phyloP scores from a whole-genome alignment of 371 early-diverging fungal genomes.

The Massospora cicadina region DNA sequence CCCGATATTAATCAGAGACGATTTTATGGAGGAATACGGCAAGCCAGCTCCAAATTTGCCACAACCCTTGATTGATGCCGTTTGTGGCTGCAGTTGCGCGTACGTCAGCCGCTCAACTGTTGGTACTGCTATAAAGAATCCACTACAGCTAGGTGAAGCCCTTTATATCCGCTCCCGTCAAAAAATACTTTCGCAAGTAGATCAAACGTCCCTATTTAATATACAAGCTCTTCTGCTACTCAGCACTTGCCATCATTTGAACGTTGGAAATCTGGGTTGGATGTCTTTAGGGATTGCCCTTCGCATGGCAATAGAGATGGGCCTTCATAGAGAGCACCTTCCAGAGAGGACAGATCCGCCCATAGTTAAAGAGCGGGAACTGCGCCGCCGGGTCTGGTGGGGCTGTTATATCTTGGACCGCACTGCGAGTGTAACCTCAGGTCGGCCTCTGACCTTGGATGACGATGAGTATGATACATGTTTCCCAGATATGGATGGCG shows the following conservation, averaged over 20 bases:
- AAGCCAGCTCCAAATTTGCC: conserved; percentile 32
- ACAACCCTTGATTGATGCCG: conserved; percentile 47
- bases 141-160: background rate
- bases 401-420: conserved; percentile 37
- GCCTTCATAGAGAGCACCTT: conserved; percentile 32
- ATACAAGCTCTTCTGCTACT: conserved; percentile 19
- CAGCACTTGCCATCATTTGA: conserved; percentile 7
- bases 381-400: conserved; percentile 41
- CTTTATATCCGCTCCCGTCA: background rate
- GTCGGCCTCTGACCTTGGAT: conserved; percentile 27
- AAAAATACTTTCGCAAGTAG: background rate
- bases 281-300: conserved; percentile 29
- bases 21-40: conserved; percentile 24
- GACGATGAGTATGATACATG: conserved; percentile 28
- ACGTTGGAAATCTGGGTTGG: conserved; percentile 7
- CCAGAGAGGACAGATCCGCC: background rate
- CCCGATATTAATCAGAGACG: conserved; percentile 40
- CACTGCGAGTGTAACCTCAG: conserved; percentile 20
- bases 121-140: background rate
- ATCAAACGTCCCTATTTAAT: background rate
- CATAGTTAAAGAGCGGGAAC: conserved; percentile 24
- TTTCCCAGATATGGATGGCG: background rate
- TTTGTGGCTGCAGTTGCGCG: conserved; percentile 34
- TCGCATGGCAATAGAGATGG: conserved; percentile 46
- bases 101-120: background rate